phyloP scores from a whole-genome alignment of 148 eudicot species.

The Chenopodium berlandieri region DNA sequence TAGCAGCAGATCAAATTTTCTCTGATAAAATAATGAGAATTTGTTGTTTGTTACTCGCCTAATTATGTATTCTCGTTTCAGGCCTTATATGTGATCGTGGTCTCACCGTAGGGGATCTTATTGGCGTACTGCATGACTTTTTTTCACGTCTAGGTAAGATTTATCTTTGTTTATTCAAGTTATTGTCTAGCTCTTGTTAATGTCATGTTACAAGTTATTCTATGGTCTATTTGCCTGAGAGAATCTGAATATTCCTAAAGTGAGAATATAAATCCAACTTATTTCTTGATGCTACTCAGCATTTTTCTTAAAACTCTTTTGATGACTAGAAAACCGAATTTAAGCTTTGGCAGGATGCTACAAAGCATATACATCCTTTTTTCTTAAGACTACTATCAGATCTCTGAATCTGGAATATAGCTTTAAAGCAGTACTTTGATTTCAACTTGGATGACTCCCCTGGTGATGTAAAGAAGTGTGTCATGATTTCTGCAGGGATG shows the following conservation, averaged over 20 bases:
- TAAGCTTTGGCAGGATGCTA: slow-evolving; percentile 14
- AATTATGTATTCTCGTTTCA: slow-evolving; percentile 27
- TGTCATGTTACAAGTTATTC: neutral
- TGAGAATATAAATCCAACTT: neutral
- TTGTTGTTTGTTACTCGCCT: slow-evolving; percentile 10
- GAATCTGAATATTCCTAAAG: neutral
- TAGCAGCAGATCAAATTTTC: neutral
- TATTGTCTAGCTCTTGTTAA: neutral
- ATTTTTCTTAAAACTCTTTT: too few species aligned
- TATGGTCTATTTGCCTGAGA: neutral
- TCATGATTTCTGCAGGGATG: slow-evolving; percentile 56
- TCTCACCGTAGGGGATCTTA: slow-evolving; percentile 86
- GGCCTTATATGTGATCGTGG: slow-evolving; percentile 93
- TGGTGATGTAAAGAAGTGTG: neutral
- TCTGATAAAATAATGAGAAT: neutral
- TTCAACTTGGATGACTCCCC: neutral
- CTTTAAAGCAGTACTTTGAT: neutral
- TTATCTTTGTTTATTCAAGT: neutral
- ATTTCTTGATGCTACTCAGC: too few species aligned
- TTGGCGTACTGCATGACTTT: slow-evolving; percentile 86
- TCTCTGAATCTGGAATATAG: neutral
- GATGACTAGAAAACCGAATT: too few species aligned
- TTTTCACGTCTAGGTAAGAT: slow-evolving; percentile 76
- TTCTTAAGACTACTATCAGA: neutral
- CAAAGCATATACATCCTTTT: neutral